Evolutionary conservation across 768 basidiomycete genomes (phyloP), one percentile per base, ranked within the genome.

Genomic region (Melanogaster broomeanus): DNA sequence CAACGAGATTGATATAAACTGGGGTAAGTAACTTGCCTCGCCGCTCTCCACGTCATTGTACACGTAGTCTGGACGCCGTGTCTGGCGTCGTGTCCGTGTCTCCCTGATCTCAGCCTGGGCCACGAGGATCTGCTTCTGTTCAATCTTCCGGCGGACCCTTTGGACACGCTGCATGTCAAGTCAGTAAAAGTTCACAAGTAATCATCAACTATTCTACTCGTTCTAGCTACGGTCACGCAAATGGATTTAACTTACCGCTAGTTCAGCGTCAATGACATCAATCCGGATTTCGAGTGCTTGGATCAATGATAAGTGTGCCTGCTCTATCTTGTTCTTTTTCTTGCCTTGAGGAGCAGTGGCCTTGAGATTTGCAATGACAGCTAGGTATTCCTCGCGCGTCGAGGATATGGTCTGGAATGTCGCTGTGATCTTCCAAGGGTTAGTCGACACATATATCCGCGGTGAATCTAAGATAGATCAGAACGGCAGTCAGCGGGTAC

Each of bases 401-500:
- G 87, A 85, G 13, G 88, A 81, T 46, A 87, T 70, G 11, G 85
- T 77, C 59, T 84, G 78, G 61, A 93, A 88, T 15, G 86, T 85
- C 28, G 89, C 85, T 9, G 85, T 82, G 38, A 85, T 85, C 73
- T 93, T 94, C 90, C 90, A 94, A 19, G 92, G 92, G 68, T 94
- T 94, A 13, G 88, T 89, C 30, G 91, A 93, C 34, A 80, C 73
- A 63, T 90, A 94, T 46, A 93, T 71, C 53, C 92, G 83, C 22
- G 91, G 89, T 42, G 92, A 93, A 74, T 90, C 91, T 93, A 62
- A 67, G 66, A 68, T 68, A 60, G 56, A 68, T 60, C 58, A 52
- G 50, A 61, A 56, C 56, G 50, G 60, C 49, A 53, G 69, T 72
- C 62, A 70, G 69, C 67, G 53, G 61, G 49, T 64, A 56, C 64